Conservation (phyloP, 495 filamentous ascomycete species). For the Daldinia grandis region DNA sequence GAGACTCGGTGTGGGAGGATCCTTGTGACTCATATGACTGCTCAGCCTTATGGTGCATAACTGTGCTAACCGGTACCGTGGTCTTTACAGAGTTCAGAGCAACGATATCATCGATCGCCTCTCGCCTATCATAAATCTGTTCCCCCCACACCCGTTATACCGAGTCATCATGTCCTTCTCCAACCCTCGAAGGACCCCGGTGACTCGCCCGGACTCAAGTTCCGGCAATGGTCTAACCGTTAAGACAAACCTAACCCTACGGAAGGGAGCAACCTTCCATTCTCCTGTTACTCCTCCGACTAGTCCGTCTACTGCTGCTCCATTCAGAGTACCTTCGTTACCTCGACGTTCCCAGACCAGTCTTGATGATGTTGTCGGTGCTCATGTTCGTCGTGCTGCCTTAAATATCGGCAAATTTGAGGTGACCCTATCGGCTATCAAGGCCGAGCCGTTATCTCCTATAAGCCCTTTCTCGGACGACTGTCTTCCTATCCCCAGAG, state of each 20-base stretch:
- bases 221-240: slow-evolving; percentile 50
- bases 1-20: slow-evolving; percentile 38
- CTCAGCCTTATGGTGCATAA: slow-evolving; percentile 42
- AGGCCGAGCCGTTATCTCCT: slow-evolving; percentile 41
- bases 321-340: slow-evolving; percentile 59
- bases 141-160: slow-evolving; percentile 48
- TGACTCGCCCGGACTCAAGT: slow-evolving; percentile 55
- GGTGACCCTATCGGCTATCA: slow-evolving; percentile 49
- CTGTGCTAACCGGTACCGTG: slow-evolving; percentile 39
- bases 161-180: slow-evolving; percentile 57
- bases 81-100: slow-evolving; percentile 40
- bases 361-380: slow-evolving; percentile 67
- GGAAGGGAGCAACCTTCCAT: slow-evolving; percentile 72
- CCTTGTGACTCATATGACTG: slow-evolving; percentile 47
- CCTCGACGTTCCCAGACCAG: slow-evolving; percentile 69
- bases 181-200: slow-evolving; percentile 61
- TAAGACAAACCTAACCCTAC: slow-evolving; percentile 63
- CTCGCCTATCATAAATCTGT: slow-evolving; percentile 22
- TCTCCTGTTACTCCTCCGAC: slow-evolving; percentile 57
- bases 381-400: slow-evolving; percentile 63
- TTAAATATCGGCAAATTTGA: slow-evolving; percentile 60
- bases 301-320: slow-evolving; percentile 50
- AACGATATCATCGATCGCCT: slow-evolving; percentile 27
- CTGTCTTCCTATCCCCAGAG: slow-evolving; percentile 60
- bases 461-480: slow-evolving; percentile 53